Base-by-base conservation (phyloP, 257 asterid species). In the Nyctanthes arbortristis region DNA sequence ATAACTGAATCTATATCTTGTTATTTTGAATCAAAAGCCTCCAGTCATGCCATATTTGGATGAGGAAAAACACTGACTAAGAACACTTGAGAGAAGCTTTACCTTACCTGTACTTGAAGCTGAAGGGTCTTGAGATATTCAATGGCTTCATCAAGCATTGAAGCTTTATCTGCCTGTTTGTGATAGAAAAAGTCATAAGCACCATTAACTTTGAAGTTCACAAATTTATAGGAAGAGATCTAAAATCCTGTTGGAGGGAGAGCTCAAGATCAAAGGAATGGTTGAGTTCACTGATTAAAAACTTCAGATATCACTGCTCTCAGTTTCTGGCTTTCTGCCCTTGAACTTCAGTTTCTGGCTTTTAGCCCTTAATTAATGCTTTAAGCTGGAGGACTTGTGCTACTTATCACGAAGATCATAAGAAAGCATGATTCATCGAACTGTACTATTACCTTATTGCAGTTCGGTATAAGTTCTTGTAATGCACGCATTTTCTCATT, bases 121-220 rank as follows among this genome's bases (percentile, higher is more conserved):
- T 94, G 97, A 85, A 94, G 99, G 36, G 89, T 86, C 85, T 91
- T 94, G 73, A 94, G 79, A 83, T 94, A 94, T 78, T 91, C 99
- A 57, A 91, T 94, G 78, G 97, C 97, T 81, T 94, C 99, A 76
- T 91, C 99, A 27, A 94, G 97, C 97, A 94, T 91, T 27, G 99
- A 94, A 72, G 99, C 99, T 84, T 94, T 94, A 77, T 94, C 99
- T 3, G 85, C 96, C 99, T 93, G 79, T 71, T 27, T 72, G 78
- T 67, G 67, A 54, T 54, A 40, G n/a, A 59, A 61, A 43, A 66
- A 55, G 40, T 47, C 40, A 28, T 11, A 55, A 35, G 31, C 64
- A 65, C 54, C 16, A 4, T 7, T 16, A 12, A 40, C 62, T 32
- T 28, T 45, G 31, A 57, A 64, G 43, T 57, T 37, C 24, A 24